phyloP scores from a whole-genome alignment of 1,139 yeast genomes.

The Blastobotrys indianensis region DNA sequence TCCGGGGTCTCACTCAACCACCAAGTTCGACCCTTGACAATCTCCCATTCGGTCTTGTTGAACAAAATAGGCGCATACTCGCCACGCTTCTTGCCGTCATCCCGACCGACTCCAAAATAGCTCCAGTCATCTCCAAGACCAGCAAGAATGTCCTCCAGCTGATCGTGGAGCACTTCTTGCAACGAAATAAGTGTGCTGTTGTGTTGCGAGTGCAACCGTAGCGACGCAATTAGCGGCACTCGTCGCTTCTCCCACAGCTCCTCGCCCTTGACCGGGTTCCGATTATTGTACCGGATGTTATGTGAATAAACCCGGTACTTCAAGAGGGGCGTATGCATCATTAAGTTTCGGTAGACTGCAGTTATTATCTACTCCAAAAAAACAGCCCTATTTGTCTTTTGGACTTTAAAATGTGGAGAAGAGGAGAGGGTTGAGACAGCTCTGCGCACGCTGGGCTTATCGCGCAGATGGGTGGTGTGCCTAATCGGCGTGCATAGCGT shows the following conservation, averaged over 20 bases:
- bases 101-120: constrained; percentile 45
- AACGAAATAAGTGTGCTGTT: constrained; percentile 40
- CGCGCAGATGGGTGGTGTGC: too few species aligned
- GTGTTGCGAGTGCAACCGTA: constrained; percentile 37
- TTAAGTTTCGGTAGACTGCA: background rate
- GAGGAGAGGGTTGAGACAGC: too few species aligned
- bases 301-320: constrained; percentile 45
- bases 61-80: constrained; percentile 45
- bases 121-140: constrained; percentile 34
- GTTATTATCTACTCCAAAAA: too few species aligned
- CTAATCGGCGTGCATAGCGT: too few species aligned
- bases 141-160: constrained; percentile 43
- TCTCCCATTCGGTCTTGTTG: constrained; percentile 36
- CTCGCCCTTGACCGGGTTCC: constrained; percentile 35
- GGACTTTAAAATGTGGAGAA: too few species aligned
- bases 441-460: too few species aligned
- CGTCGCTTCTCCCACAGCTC: constrained; percentile 42
- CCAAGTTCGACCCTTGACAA: constrained; percentile 30
- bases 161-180: constrained; percentile 52
- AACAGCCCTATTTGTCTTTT: too few species aligned
- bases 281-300: constrained; percentile 44
- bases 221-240: constrained; percentile 38
- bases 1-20: constrained; percentile 39
- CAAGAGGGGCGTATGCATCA: constrained; percentile 9
- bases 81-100: constrained; percentile 42